Evolutionary conservation across 257 asterid species (phyloP), one percentile per base, ranked within the genome.

Genomic region (Fraxinus pennsylvanica): DNA sequence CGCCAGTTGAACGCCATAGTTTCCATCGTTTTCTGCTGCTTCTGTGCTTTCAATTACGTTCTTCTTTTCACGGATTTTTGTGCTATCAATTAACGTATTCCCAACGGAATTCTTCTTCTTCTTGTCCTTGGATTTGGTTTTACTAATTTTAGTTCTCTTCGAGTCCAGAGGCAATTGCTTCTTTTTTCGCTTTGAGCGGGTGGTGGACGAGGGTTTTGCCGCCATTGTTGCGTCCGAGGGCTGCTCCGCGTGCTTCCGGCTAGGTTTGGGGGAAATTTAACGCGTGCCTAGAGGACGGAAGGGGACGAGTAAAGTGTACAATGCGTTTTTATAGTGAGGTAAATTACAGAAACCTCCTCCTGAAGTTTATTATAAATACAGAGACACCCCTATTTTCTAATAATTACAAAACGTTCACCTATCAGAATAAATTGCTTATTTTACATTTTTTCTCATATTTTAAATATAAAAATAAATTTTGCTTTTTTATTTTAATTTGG

Each of bases 1-100:
- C 0, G 96, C 89, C 65, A 66, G 39, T 50, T 76, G 80, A 6
- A 84, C 78, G 71, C 83, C 80, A 30, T 15, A 54, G 69, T 81
- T 82, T 32, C 83, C 80, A 25, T 15, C 67, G 69, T 81, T 82
- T 32, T 69, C 25, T 63, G 59, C 25, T 32, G 32, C 75, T 30
- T 61, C 38, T 4, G 67, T 35, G 5, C 39, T 69, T 61, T 81
- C 73, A 30, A 9, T 38, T 1, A 39, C 69, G n/a, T 72, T 78
- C 33, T 59, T 85, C 74, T 83, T 78, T 27, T 29, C 63, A 22
- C 78, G 80, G 45, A 1, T 33, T 27, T 63, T 68, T 41, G 9
- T 14, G 19, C 25, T 74, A 52, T 74, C 80, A 39, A 52, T 54
- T 66, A 63, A 63, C 36, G 80, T 85, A 35, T 70, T 71, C 70